These are phyloP conservation scores for Sabuloglossum arenarium DNA, from an alignment of 495 filamentous ascomycete genomes.

Conservation along the genomic window DNA sequence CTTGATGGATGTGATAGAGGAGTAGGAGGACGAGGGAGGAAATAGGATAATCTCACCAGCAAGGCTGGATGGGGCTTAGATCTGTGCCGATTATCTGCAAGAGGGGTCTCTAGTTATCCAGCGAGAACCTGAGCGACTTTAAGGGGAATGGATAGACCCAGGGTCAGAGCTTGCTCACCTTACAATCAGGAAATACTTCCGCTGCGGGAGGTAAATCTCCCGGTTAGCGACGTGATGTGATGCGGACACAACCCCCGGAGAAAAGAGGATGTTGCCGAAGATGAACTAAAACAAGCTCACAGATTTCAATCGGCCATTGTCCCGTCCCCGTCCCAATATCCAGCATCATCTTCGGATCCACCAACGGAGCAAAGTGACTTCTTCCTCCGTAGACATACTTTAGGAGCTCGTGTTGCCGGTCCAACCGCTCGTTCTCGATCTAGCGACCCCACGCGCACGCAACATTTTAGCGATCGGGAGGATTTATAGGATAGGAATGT, in stretches of 20 bases:
- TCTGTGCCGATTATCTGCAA: conserved; percentile 12
- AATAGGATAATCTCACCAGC: not conserved
- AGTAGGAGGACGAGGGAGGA: not conserved
- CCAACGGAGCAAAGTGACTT: conserved; percentile 34
- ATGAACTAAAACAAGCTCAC: not conserved
- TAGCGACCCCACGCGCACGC: not conserved
- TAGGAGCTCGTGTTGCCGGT: conserved; percentile 5
- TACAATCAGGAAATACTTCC: conserved; percentile 1
- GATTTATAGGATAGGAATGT: not conserved
- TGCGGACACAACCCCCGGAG: too few relatives aligned
- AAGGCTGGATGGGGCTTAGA: conserved; percentile 16
- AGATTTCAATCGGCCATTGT: conserved; percentile 41
- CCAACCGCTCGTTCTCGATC: conserved; percentile 5
- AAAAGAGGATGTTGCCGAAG: too few relatives aligned
- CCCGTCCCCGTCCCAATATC: conserved; percentile 54
- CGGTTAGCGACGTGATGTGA: too few relatives aligned
- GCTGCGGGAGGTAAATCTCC: not conserved
- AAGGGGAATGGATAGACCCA: too few relatives aligned
- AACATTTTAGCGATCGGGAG: not conserved
- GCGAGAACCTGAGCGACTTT: too few relatives aligned
- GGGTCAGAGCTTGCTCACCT: too few relatives aligned
- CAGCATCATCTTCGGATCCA: conserved; percentile 33
- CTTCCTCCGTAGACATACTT: not conserved
- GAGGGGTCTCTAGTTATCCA: too few relatives aligned
- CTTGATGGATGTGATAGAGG: not conserved